Percentiles rank a stretch among this genome's conserved stretches.
Evolutionary conservation across 768 basidiomycete species (phyloP).

Genomic region (Hirschioporus abietinus): DNA sequence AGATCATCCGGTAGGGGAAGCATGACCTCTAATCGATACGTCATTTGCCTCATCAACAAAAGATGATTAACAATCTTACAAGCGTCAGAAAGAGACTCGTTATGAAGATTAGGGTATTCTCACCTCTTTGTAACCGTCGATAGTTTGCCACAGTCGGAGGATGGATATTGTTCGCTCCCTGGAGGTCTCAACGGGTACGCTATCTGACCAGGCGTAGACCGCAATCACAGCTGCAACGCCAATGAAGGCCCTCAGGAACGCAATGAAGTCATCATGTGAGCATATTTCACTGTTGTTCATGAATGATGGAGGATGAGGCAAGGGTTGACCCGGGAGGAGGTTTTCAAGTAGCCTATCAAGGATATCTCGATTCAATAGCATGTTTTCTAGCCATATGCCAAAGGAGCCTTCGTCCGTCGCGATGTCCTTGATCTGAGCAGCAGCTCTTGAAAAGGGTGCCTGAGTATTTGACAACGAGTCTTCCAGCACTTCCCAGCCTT

Average conservation of each 20-base stretch:
- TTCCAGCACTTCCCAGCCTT: slow-evolving; percentile 56
- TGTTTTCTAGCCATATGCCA: slow-evolving; percentile 69
- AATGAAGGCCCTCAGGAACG: slow-evolving; percentile 59
- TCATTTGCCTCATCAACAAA: slow-evolving; percentile 65
- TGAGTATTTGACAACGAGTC: slow-evolving; percentile 52
- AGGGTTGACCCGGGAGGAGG: slow-evolving; percentile 28
- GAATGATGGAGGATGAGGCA: slow-evolving; percentile 33
- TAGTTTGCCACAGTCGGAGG: slow-evolving; percentile 57
- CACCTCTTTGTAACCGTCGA: slow-evolving; percentile 73
- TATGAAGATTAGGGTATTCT: slow-evolving; percentile 10
- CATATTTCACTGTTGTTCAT: slow-evolving; percentile 26
- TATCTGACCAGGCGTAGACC: slow-evolving; percentile 78
- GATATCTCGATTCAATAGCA: slow-evolving; percentile 55
- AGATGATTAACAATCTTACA: slow-evolving; percentile 70
- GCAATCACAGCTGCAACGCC: slow-evolving; percentile 64
- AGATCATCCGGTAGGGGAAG: slow-evolving; percentile 49
- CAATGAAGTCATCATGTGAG: slow-evolving; percentile 55
- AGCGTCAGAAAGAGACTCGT: slow-evolving; percentile 10
- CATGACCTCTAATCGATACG: slow-evolving; percentile 68
- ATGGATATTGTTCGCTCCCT: slow-evolving; percentile 61
- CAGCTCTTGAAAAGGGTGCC: slow-evolving; percentile 45
- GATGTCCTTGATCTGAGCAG: slow-evolving; percentile 52
- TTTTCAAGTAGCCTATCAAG: slow-evolving; percentile 39
- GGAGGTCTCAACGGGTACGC: slow-evolving; percentile 57
- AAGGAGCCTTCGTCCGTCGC: slow-evolving; percentile 60